Conservation (phyloP, 1,284 basidiomycete genomes). For the Trichosporon sp. region DNA sequence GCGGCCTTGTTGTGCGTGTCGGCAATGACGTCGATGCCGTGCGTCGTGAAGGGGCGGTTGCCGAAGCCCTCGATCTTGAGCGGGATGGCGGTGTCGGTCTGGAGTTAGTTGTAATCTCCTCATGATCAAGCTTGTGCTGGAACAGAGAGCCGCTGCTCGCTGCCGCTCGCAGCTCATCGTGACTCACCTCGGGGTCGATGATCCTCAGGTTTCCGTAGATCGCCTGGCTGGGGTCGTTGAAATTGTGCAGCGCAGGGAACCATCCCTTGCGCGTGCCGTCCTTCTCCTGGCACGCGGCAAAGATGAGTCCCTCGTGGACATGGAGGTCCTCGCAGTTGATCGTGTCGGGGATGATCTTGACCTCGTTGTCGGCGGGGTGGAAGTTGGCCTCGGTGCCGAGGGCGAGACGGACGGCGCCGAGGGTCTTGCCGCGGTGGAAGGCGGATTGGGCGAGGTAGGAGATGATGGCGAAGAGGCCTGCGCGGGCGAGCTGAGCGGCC, state of each 20-base stretch:
- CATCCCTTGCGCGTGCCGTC: conserved; percentile 39
- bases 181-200: conserved; percentile 41
- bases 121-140: not conserved
- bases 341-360: conserved; percentile 26
- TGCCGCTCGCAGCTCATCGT: not conserved
- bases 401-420: conserved; percentile 27
- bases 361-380: conserved; percentile 1
- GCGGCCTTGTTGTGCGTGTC: conserved; percentile 30
- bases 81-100: conserved; percentile 35
- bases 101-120: not conserved
- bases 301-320: conserved; percentile 23
- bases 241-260: conserved; percentile 39
- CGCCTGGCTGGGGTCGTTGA: conserved; percentile 27
- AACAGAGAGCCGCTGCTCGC: too few relatives aligned
- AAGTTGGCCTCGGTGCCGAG: conserved; percentile 4
- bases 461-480: conserved; percentile 20
- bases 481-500: conserved; percentile 17
- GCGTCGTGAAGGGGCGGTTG: conserved; percentile 37
- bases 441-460: conserved; percentile 17
- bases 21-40: conserved; percentile 45
- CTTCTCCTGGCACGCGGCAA: conserved; percentile 25
- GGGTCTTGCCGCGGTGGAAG: conserved; percentile 25
- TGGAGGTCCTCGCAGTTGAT: conserved; percentile 34
- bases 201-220: conserved; percentile 33
- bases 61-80: conserved; percentile 34